Evolutionary conservation across 78 protist species (phyloP).

Genomic region (Creolimax fragrantissima): DNA sequence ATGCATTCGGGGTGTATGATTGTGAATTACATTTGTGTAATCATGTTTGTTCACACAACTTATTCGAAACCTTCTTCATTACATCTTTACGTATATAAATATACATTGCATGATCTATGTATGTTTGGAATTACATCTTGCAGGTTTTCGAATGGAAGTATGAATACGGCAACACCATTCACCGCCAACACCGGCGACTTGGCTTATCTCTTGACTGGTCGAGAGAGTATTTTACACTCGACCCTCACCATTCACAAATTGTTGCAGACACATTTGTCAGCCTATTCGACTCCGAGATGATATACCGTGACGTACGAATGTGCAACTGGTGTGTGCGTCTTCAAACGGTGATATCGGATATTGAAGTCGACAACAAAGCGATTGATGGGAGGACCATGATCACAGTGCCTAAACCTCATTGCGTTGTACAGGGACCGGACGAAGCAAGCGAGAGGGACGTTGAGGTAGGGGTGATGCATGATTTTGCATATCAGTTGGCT

Average conservation of each 20-base stretch:
- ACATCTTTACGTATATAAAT: no score
- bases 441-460: neutral
- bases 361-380: conserved; percentile 62
- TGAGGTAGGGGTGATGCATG: conserved; percentile 52
- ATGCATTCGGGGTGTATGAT: no score
- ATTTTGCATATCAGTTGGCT: conserved; percentile 14
- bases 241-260: conserved; percentile 42
- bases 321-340: conserved; percentile 82
- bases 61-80: no score
- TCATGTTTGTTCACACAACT: no score
- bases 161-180: conserved; percentile 43
- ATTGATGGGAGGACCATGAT: neutral
- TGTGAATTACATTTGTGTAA: no score
- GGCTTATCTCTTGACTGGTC: conserved; percentile 87
- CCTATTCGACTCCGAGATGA: conserved; percentile 37
- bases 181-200: conserved; percentile 25
- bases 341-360: conserved; percentile 82
- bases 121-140: no score
- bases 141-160: conserved; percentile 64
- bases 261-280: conserved; percentile 72
- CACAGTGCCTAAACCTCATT: neutral
- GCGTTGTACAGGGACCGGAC: neutral
- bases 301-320: conserved; percentile 57
- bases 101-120: no score
- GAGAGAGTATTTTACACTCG: conserved; percentile 66